phyloP scores from a whole-genome alignment of 177 flowering plant species.

The Vitis hybrid region DNA sequence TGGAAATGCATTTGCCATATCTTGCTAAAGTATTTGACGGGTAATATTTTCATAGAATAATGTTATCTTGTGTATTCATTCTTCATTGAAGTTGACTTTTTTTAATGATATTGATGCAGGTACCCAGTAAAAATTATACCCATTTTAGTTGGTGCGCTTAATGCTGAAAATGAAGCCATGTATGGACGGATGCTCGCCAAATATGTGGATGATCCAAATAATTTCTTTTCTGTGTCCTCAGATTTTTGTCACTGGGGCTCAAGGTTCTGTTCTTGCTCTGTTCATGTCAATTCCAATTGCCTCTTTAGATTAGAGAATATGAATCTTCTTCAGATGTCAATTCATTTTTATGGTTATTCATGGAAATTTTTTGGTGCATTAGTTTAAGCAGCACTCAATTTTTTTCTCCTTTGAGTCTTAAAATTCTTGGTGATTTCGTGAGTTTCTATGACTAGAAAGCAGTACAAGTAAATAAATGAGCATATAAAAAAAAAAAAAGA shows the following conservation, averaged over 20 bases:
- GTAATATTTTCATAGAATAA: conserved; percentile 30
- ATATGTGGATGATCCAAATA: conserved; percentile 86
- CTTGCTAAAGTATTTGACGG: conserved; percentile 94
- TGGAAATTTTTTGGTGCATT: background rate
- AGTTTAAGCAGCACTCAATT: background rate
- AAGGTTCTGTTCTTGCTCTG: conserved; percentile 48
- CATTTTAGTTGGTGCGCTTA: conserved; percentile 92
- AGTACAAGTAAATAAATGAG: too few species aligned
- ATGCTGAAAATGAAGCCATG: conserved; percentile 81
- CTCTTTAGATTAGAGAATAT: background rate
- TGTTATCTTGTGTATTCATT: conserved; percentile 3
- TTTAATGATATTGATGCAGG: conserved; percentile 34
- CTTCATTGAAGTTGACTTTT: conserved; percentile 13
- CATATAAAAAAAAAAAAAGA: too few species aligned
- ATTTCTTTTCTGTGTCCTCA: conserved; percentile 94
- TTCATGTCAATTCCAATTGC: background rate
- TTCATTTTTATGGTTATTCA: background rate
- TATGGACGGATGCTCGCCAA: conserved; percentile 81
- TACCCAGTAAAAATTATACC: conserved; percentile 85
- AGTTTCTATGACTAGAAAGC: background rate
- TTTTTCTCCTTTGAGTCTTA: background rate
- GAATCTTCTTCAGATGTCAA: background rate
- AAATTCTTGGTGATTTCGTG: background rate
- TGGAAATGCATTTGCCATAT: conserved; percentile 99
- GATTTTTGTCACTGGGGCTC: conserved; percentile 99